Evolutionary conservation across 495 filamentous ascomycete species (phyloP).

Genomic region (Hamigera avellanea): DNA sequence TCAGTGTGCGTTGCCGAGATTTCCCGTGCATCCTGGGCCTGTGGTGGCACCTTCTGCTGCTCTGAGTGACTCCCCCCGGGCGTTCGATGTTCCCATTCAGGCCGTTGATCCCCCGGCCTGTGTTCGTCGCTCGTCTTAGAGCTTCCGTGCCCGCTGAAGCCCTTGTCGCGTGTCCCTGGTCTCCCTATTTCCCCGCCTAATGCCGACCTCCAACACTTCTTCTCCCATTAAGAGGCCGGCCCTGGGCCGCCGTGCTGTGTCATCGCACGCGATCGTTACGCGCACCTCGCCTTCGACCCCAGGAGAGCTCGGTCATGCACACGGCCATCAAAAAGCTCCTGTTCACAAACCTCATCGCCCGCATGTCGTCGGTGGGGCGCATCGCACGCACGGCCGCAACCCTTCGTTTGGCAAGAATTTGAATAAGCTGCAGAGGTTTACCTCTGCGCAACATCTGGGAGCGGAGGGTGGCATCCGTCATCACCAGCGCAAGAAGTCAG

Average conservation of each 20-base stretch:
- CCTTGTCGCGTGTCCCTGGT: too few species aligned
- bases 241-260: conserved; percentile 35
- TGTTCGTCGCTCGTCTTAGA: conserved; percentile 13
- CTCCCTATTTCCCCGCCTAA: background rate
- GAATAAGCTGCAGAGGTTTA: conserved; percentile 28
- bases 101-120: conserved; percentile 5
- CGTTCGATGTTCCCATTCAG: conserved; percentile 6
- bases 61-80: background rate
- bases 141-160: conserved; percentile 1
- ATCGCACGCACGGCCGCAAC: conserved; percentile 34
- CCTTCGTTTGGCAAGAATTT: conserved; percentile 32
- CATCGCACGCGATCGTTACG: conserved; percentile 34
- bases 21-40: background rate
- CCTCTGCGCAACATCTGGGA: conserved; percentile 16
- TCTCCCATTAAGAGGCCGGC: conserved; percentile 38
- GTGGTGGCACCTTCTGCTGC: conserved; percentile 4
- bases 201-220: conserved; percentile 19
- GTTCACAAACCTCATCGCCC: conserved; percentile 24
- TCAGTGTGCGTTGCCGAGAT: too few species aligned
- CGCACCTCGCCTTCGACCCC: conserved; percentile 21
- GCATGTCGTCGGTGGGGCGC: conserved; percentile 33
- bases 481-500: conserved; percentile 39
- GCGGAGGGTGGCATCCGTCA: conserved; percentile 22
- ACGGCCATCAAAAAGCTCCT: conserved; percentile 18
- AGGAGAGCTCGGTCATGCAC: conserved; percentile 23